phyloP scores from a whole-genome alignment of 495 filamentous ascomycete species.

The Aspergillus funiculosus region DNA sequence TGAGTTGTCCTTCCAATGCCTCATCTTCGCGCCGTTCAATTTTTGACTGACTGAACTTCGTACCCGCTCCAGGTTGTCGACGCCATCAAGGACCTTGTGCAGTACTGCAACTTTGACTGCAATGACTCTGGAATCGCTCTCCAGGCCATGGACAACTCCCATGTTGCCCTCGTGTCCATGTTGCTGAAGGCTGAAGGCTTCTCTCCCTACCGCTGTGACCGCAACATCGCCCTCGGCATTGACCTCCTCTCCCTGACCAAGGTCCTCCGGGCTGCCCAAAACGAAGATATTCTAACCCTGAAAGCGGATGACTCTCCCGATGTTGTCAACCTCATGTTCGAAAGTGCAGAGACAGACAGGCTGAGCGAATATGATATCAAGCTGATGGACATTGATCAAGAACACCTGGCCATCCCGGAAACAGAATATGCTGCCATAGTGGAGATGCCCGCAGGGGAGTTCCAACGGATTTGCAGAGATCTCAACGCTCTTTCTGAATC shows the following conservation, averaged over 20 bases:
- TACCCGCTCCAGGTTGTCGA: slow-evolving; percentile 71
- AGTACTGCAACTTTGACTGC: slow-evolving; percentile 99
- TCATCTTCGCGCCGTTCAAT: neutral
- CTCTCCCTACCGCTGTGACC: slow-evolving; percentile 96
- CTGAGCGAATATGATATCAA: slow-evolving; percentile 99
- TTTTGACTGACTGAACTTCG: neutral
- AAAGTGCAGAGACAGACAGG: slow-evolving; percentile 82
- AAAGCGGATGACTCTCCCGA: slow-evolving; percentile 98
- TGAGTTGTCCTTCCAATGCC: slow-evolving; percentile 31
- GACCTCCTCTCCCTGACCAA: slow-evolving; percentile 95
- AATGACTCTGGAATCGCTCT: slow-evolving; percentile 98
- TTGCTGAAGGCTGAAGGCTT: slow-evolving; percentile 93
- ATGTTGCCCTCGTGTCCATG: slow-evolving; percentile 98
- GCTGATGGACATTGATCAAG: slow-evolving; percentile 99
- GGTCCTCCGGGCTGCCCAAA: slow-evolving; percentile 89
- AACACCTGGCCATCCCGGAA: slow-evolving; percentile 97
- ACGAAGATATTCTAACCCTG: slow-evolving; percentile 89
- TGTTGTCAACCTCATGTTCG: slow-evolving; percentile 90
- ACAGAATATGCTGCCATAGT: slow-evolving; percentile 95
- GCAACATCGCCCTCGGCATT: slow-evolving; percentile 96
- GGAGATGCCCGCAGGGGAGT: slow-evolving; percentile 81
- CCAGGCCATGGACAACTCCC: slow-evolving; percentile 99
- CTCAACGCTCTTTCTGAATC: slow-evolving; percentile 88
- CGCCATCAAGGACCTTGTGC: slow-evolving; percentile 97
- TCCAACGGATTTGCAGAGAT: slow-evolving; percentile 91